Evolutionary conservation across 805 yeast species (phyloP), one percentile per base, ranked within the genome.

Genomic region (Pichia heedii): DNA sequence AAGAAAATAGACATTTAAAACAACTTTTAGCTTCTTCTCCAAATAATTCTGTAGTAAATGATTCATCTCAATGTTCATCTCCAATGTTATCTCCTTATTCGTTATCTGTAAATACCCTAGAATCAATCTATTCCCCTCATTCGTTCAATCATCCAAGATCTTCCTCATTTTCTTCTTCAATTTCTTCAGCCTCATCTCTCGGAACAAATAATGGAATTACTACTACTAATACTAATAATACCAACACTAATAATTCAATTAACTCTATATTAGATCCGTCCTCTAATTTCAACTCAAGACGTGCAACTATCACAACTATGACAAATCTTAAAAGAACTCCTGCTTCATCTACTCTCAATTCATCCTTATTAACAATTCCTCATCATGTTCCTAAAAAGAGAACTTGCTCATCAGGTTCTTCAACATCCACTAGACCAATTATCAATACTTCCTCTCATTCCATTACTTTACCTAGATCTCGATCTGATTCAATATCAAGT

Each of bases 1-100:
- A 74, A 16, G 85, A 79, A 51, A 76, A 74, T 50, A 65, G 65
- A 34, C 47, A 53, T 10, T 59, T 75, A 38, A 66, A 59, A 52
- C 58, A 56, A 18, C 62, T 60, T 37, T 42, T 65, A 8, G 19
- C 36, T 3, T 9, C 32, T 12, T 21, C 16, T 18, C n/a, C 29
- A 21, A 34, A 12, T 15, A 19, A 4, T 29, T 6, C 39, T 13
- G 9, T 51, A 16, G 33, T 49, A 4, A 40, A 46, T 20, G 44
- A 30, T 7, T 44, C 54, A 5, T 36, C 48, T n/a, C n/a, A n/a
- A 29, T 24, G 27, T 11, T 11, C 27, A 7, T 29, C 32, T 29
- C 32, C 32, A 2, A n/a, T 29, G 32, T 15, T 29, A 13, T 29
- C 32, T 12, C 32, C 32, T 29, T 16, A 15, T 29, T 29, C 16